These are phyloP conservation scores for Cladosporium colombiae DNA, from an alignment of 2,329 filamentous ascomycete genomes.

Conservation along the genomic window DNA sequence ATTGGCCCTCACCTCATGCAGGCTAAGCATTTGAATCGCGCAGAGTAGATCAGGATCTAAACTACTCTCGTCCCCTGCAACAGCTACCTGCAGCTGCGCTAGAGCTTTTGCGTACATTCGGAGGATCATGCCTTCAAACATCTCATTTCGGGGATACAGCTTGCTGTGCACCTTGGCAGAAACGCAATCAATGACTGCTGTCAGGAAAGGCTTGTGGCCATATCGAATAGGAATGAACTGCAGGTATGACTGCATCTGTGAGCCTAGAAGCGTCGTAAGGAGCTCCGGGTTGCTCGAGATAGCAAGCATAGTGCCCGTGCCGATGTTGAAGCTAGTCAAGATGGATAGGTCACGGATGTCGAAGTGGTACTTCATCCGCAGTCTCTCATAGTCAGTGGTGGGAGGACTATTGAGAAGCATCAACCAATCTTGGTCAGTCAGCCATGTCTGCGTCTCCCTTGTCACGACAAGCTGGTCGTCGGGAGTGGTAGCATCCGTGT, in stretches of 20 bases:
- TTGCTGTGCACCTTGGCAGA: conserved; percentile 27
- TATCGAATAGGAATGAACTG: conserved; percentile 30
- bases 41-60: conserved; percentile 30
- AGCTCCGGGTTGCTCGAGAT: conserved; percentile 13
- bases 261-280: conserved; percentile 20
- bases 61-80: conserved; percentile 20
- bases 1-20: conserved; percentile 30
- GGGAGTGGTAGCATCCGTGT: background rate
- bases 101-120: conserved; percentile 30
- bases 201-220: conserved; percentile 26
- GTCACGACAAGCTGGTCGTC: conserved; percentile 3
- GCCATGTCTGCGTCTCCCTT: background rate
- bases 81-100: conserved; percentile 25
- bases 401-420: background rate
- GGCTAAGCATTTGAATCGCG: conserved; percentile 26
- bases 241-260: conserved; percentile 28
- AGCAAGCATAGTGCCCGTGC: background rate
- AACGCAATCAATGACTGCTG: conserved; percentile 30
- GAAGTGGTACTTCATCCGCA: conserved; percentile 26
- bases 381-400: conserved; percentile 4
- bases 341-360: conserved; percentile 29
- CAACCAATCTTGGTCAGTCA: background rate
- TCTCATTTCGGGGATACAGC: conserved; percentile 21
- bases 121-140: conserved; percentile 12
- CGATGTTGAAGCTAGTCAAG: conserved; percentile 33